Evolutionary conservation across 768 basidiomycete genomes (phyloP), one percentile per base, ranked within the genome.

Genomic region (Leccinum variicolor): DNA sequence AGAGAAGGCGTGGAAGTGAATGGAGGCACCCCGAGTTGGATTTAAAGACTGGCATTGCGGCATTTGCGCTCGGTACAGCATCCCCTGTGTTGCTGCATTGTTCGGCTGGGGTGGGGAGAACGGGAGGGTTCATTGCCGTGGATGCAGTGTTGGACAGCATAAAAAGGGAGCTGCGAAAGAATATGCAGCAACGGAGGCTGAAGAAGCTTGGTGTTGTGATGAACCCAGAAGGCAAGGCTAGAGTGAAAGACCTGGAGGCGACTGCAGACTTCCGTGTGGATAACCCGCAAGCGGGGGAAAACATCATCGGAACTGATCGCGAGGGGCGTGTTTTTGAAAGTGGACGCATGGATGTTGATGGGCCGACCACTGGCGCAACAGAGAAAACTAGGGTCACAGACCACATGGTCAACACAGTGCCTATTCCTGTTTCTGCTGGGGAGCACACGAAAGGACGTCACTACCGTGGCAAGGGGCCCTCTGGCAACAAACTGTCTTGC

Each of bases 81-180:
- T 73, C 81, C 21, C 90, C 91, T 1, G 81, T 94, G 28, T 69
- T 95, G 49, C 71, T 95, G 61, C 93, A 95, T 69, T 95, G 95
- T 68, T 94, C 92, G 29, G 96, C 96, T 0, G 96, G 96, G 19
- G 94, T 97, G 6, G 96, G 96, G 0, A 82, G 96, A 43, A 98
- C 96, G 0, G 96, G 96, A 21, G 91, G 90, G 25, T 98, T 92
- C 71, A 94, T 98, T 66, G 85, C 91, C 8, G 84, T 96, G 1
- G 92, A 94, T 69, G 87, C 92, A 8, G 78, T 92, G n/a, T 75
- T 95, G 54, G 90, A 92, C 67, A 87, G 83, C 5, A 74, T 94
- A 4, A 75, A 82, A 64, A 70, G 79, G 52, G 89, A 93, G 72
- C 64, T 87, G 66, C 70, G 66, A 25, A 76, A 69, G 58, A 66